These are phyloP conservation scores for Sarcodon sp. DNA, from an alignment of 768 basidiomycete genomes.

Conservation along the genomic window DNA sequence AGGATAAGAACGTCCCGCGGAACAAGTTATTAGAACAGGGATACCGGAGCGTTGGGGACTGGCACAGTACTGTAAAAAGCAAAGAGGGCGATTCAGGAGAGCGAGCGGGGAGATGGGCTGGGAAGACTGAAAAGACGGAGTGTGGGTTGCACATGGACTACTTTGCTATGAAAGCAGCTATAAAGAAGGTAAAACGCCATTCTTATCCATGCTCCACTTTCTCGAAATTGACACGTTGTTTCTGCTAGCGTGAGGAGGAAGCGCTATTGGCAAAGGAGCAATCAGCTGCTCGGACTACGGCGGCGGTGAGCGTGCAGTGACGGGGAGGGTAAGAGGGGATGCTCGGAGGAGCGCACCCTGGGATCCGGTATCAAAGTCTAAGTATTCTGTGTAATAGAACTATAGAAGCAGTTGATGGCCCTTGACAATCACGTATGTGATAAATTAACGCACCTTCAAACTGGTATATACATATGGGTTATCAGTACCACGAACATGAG, in stretches of 20 bases:
- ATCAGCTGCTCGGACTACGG: neutral
- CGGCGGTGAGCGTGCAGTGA: too few species aligned
- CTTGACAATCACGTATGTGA: too few species aligned
- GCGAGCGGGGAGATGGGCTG: constrained; percentile 87
- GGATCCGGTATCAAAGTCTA: too few species aligned
- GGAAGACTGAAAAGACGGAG: constrained; percentile 76
- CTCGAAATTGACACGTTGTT: neutral
- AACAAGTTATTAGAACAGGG: constrained; percentile 85
- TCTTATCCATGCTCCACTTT: neutral
- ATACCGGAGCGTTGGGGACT: constrained; percentile 93
- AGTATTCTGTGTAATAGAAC: too few species aligned
- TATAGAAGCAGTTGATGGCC: too few species aligned
- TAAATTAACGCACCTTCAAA: too few species aligned
- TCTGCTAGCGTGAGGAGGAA: constrained; percentile 2
- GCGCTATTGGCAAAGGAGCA: neutral
- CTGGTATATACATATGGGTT: too few species aligned
- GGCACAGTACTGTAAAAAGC: constrained; percentile 85
- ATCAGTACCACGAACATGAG: too few species aligned
- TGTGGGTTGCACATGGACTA: constrained; percentile 94
- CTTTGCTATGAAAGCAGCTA: constrained; percentile 56
- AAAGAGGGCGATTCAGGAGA: constrained; percentile 61
- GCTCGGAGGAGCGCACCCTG: too few species aligned
- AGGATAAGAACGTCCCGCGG: constrained; percentile 69
- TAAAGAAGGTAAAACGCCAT: constrained; percentile 13
- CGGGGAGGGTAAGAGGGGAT: too few species aligned